A percentile compares a stretch with the other conserved stretches of the same genome.
phyloP scores from a whole-genome alignment of 2,329 filamentous ascomycete genomes.

The Huntiella omanensis region DNA sequence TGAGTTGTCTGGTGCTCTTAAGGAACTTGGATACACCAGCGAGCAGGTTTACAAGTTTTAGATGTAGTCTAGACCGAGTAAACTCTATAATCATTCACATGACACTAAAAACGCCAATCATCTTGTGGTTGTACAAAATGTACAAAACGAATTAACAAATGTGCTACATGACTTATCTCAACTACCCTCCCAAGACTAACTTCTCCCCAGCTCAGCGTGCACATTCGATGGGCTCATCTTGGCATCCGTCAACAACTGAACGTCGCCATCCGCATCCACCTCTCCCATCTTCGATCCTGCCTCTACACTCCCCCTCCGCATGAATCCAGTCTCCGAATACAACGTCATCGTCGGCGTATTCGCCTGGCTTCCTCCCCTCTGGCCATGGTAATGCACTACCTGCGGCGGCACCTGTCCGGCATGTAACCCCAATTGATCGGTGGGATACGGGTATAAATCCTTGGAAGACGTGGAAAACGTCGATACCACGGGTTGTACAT shows the following conservation, averaged over 20 bases:
- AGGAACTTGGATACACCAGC: conserved; percentile 51
- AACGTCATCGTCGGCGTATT: conserved; percentile 41
- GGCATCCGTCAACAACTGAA: conserved; percentile 9
- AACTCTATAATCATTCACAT: too few species aligned
- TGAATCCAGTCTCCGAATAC: conserved; percentile 28
- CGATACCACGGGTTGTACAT: conserved; percentile 48
- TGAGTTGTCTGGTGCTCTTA: conserved; percentile 62
- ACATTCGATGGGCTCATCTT: conserved; percentile 8
- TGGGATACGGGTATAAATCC: conserved; percentile 49
- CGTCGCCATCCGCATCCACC: not conserved
- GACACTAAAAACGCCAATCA: too few species aligned
- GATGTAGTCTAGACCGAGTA: not conserved
- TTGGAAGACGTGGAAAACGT: conserved; percentile 54
- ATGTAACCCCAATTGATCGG: conserved; percentile 42
- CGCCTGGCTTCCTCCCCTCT: conserved; percentile 46
- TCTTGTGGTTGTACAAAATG: too few species aligned
- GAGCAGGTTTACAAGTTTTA: conserved; percentile 95
- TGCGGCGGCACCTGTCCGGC: conserved; percentile 45
- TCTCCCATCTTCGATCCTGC: conserved; percentile 1
- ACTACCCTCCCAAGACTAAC: not conserved
- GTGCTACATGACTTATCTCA: not conserved
- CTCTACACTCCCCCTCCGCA: conserved; percentile 32
- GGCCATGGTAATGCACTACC: conserved; percentile 48
- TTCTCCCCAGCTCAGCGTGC: not conserved
- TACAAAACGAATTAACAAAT: not conserved